phyloP scores from a whole-genome alignment of 768 basidiomycete species.

The Calocybe cyanea region DNA sequence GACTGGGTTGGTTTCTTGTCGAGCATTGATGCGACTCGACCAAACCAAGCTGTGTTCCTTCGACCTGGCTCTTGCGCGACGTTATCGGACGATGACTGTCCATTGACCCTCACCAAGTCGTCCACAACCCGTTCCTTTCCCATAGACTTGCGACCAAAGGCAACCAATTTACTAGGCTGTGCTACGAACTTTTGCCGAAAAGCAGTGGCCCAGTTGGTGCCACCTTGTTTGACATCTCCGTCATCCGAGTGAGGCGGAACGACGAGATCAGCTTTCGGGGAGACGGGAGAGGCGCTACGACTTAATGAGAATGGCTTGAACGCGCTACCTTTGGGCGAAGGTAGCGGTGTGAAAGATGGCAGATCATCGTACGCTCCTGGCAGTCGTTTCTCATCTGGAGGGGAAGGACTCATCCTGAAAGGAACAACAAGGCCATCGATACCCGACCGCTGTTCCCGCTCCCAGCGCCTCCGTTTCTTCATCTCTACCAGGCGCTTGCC shows the following conservation, averaged over 20 bases:
- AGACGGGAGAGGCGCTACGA: constrained; percentile 18
- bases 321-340: constrained; percentile 31
- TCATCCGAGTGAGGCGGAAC: constrained; percentile 30
- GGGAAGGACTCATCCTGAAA: constrained; percentile 19
- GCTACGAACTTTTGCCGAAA: constrained; percentile 18
- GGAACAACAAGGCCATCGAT: constrained; percentile 41
- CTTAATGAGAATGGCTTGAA: constrained; percentile 33
- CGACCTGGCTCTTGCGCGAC: constrained; percentile 9
- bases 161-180: constrained; percentile 35
- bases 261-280: constrained; percentile 40
- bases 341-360: constrained; percentile 49
- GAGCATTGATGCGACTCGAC: constrained; percentile 21
- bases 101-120: constrained; percentile 18
- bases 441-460: constrained; percentile 46
- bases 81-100: constrained; percentile 7
- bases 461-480: constrained; percentile 46
- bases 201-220: constrained; percentile 4
- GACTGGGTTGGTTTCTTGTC: constrained; percentile 18
- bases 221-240: constrained; percentile 13
- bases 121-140: constrained; percentile 30
- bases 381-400: constrained; percentile 16
- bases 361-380: constrained; percentile 23
- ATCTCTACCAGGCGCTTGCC: constrained; percentile 44
- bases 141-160: constrained; percentile 39
- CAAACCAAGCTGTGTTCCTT: constrained; percentile 24